Evolutionary conservation across 371 early-diverging fungal species (phyloP).

Genomic region (Mucor piriformis): DNA sequence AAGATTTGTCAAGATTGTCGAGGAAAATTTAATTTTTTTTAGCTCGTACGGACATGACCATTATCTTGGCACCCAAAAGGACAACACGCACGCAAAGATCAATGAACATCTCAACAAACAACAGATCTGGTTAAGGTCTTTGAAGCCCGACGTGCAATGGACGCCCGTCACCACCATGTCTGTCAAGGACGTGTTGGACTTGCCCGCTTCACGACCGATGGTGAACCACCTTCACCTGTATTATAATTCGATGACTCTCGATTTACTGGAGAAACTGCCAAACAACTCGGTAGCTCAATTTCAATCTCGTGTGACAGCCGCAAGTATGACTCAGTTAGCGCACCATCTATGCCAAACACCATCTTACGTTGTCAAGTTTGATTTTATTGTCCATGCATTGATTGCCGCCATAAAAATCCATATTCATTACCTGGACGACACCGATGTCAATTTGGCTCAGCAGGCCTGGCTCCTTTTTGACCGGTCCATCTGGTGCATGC

Average conservation of each 20-base stretch:
- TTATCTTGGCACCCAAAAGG: constrained; percentile 1
- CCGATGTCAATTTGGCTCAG: constrained; percentile 30
- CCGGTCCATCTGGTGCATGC: constrained; percentile 30
- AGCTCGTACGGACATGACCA: not conserved
- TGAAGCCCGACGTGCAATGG: constrained; percentile 35
- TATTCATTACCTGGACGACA: constrained; percentile 23
- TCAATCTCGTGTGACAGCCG: constrained; percentile 31
- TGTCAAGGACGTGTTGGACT: constrained; percentile 25
- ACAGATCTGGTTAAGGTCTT: constrained; percentile 2
- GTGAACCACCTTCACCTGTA: constrained; percentile 32
- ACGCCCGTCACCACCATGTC: constrained; percentile 27
- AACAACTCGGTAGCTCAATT: constrained; percentile 21
- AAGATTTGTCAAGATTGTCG: constrained; percentile 5
- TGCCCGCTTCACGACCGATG: constrained; percentile 27
- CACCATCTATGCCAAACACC: constrained; percentile 32
- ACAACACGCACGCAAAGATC: not conserved
- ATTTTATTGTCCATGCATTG: constrained; percentile 29
- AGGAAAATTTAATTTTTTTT: constrained; percentile 6
- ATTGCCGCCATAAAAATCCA: constrained; percentile 37
- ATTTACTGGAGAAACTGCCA: constrained; percentile 19
- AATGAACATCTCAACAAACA: not conserved
- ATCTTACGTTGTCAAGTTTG: constrained; percentile 33
- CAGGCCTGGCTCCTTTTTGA: constrained; percentile 44
- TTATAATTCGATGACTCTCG: constrained; percentile 22
- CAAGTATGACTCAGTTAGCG: constrained; percentile 40